These are phyloP conservation scores for Solanum lycopersicoides DNA, from an alignment of 257 asterid genomes.

Conservation along the genomic window DNA sequence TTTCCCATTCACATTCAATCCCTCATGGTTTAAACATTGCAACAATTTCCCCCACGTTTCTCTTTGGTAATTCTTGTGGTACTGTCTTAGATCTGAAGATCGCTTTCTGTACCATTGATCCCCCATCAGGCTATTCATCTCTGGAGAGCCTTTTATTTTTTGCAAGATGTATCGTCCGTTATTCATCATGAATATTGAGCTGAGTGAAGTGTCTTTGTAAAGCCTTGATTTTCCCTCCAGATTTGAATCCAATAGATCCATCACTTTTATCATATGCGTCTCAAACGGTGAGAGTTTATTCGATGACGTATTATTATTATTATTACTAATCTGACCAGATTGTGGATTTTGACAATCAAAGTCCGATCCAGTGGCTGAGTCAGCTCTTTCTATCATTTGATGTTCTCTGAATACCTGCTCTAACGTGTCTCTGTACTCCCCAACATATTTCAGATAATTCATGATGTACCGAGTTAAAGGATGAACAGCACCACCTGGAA, in stretches of 20 bases:
- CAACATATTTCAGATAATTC: slow-evolving; percentile 44
- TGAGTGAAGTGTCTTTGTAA: slow-evolving; percentile 53
- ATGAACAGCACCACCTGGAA: slow-evolving; percentile 87
- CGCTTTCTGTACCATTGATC: slow-evolving; percentile 63
- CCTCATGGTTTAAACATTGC: slow-evolving; percentile 49
- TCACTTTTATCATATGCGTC: slow-evolving; percentile 38
- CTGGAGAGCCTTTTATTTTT: slow-evolving; percentile 48
- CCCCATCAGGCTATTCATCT: slow-evolving; percentile 44
- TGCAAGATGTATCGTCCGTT: slow-evolving; percentile 80
- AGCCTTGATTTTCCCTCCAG: slow-evolving; percentile 64
- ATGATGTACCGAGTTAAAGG: slow-evolving; percentile 69
- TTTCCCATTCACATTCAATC: slow-evolving; percentile 55
- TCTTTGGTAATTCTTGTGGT: slow-evolving; percentile 82
- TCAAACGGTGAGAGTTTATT: slow-evolving; percentile 32
- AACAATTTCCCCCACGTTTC: slow-evolving; percentile 84
- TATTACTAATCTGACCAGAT: neutral
- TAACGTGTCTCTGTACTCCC: slow-evolving; percentile 45
- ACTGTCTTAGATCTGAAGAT: slow-evolving; percentile 62
- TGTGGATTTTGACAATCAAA: slow-evolving; percentile 14
- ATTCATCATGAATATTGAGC: slow-evolving; percentile 91
- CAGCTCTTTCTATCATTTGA: slow-evolving; percentile 47
- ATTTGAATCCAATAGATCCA: slow-evolving; percentile 56
- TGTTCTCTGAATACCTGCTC: slow-evolving; percentile 73
- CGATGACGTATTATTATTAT: neutral
- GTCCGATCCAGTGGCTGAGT: slow-evolving; percentile 35